Conservation (phyloP, 176 grass and related monocot genomes). For the Aegilops longissima region DNA sequence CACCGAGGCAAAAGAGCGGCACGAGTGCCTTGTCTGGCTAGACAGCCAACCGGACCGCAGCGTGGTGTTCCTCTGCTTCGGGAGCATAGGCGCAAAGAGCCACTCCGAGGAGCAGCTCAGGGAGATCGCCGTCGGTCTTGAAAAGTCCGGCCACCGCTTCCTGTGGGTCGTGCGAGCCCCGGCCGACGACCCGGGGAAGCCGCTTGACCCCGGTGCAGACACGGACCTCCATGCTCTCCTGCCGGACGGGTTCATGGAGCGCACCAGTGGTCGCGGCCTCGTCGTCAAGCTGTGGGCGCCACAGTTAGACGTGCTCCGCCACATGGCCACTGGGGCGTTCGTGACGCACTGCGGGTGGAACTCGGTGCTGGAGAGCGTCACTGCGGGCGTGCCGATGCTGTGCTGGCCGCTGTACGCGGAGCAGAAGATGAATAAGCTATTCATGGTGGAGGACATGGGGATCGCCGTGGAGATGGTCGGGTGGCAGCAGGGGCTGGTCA, state of each 20-base stretch:
- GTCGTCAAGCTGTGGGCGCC: constrained; percentile 52
- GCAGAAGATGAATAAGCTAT: constrained; percentile 56
- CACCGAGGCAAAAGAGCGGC: not conserved
- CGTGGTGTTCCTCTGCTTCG: constrained; percentile 44
- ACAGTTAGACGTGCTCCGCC: constrained; percentile 36
- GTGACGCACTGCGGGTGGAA: constrained; percentile 56
- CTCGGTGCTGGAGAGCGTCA: constrained; percentile 21
- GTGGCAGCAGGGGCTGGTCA: constrained; percentile 3
- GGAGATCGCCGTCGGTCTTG: constrained; percentile 40
- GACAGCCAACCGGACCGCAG: not conserved
- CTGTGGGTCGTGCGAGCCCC: constrained; percentile 48
- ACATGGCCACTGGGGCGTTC: constrained; percentile 23
- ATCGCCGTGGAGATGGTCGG: constrained; percentile 18
- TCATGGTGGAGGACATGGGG: constrained; percentile 28
- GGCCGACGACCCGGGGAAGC: not conserved
- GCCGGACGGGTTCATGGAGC: constrained; percentile 32
- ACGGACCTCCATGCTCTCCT: not conserved
- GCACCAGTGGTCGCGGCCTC: constrained; percentile 23
- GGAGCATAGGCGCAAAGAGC: not conserved
- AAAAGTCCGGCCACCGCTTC: constrained; percentile 46
- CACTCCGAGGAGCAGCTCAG: constrained; percentile 20
- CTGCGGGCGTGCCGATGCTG: constrained; percentile 27
- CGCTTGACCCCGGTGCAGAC: not conserved
- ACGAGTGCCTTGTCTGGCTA: constrained; percentile 24
- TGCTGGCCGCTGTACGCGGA: constrained; percentile 40